Base-by-base conservation (phyloP, 2,329 filamentous ascomycete genomes). In the Alternaria dauci region DNA sequence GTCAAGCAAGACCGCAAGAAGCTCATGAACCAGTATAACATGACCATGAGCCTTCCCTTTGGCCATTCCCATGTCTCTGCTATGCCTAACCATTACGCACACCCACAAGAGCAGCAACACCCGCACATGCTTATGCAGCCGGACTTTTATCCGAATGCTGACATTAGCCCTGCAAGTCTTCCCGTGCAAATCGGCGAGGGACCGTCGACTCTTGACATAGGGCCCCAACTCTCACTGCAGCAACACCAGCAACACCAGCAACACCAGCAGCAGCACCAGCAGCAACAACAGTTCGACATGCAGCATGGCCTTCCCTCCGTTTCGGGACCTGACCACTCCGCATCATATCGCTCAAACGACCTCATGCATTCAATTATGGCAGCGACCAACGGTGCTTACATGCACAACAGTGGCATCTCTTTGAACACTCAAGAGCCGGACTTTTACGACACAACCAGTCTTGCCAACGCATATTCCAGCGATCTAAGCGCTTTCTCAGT, bases 1-100 rank as follows among this genome's bases (percentile, higher is more conserved):
- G 81, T 83, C 46, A 85, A 84, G 75, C 83, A 85, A 65, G 83
- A 85, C 70, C 72, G 78, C 51, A 84, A 84, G 75, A 85, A 84
- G 71, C 72, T 77, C 55, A 56, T 74, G 50, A 79, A 77, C 59
- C 75, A 77, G 66, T 69, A 71, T 61, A 75, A 74, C 67, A 78
- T 78, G 76, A 65, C 67, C 34, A 69, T 77, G 65, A 68, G 69
- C 62, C 67, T 76, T 59, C 53, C 62, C n/a, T 76, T 74, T 36
- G 65, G 67, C 8, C 63, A 62, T 43, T 59, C 62, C 47, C 66
- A 67, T 55, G 69, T 75, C 34, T 68, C 70, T 20, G 69, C 72
- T 36, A 67, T 71, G 57, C 48, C 65, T 16, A 55, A 57, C 26
- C 67, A 71, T 44, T 70, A 65, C 52, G 30, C 60, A 20, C 61